Evolutionary conservation across 2,329 filamentous ascomycete genomes (phyloP), one percentile per base, ranked within the genome.

Genomic region (Amesomyces nigricolor): DNA sequence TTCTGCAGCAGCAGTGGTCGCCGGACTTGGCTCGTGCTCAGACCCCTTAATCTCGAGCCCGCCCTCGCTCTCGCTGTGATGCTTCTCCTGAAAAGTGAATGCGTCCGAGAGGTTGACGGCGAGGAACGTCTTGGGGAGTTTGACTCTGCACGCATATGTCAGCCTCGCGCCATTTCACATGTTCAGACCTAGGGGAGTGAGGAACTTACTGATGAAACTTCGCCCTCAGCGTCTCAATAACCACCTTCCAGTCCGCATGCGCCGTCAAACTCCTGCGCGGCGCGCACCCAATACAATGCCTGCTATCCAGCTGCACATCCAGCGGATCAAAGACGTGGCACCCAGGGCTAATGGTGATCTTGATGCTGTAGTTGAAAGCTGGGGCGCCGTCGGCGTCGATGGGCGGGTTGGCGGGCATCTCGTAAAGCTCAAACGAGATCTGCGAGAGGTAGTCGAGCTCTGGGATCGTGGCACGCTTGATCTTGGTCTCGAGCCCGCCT

Each of bases 361-460:
- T 87, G 69, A 99, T 99, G 66, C 87, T 94, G 73, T 99, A 99
- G 53, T 91, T 89, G 72, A 92, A 96, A 2, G 84, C 85, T 50
- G 87, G 85, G 37, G 83, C 83, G 58, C 86, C 83, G 16, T 77
- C 74, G 14, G 68, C 63, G 67, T 78, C 68, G 57, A 68, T 64
- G 9, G 75, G 65, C 16, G 73, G 70, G 65, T 83, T 85, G 61
- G 91, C 92, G 71, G 94, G 89, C 14, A 90, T 92, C 71, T 99
- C 94, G 72, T 99, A 99, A 29, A 99, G 79, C 74, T 99, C 94
- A 64, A 99, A 99, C 71, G 90, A 95, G 68, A 99, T 97, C 68
- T 97, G 94, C 7, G 89, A 95, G 29, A 99, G 83, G 69, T 99
- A 99, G 70, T 99, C 94, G 35, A 99, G 84, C 72, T 99, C 94